Base-by-base conservation (phyloP, 148 eudicot species). In the Persicaria tinctoria region DNA sequence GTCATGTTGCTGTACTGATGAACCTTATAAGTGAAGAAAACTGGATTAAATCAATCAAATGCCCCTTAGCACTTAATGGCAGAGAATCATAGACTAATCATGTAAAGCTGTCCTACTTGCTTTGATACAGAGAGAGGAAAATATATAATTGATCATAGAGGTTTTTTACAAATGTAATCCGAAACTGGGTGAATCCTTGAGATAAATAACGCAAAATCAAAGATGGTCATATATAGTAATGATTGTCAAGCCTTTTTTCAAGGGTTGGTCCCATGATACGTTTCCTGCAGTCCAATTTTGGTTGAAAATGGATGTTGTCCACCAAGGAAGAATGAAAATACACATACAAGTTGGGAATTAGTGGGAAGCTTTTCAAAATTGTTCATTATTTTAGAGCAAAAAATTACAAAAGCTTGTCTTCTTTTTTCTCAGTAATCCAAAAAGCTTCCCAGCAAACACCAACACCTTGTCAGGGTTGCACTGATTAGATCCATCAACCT, bases 331-430 rank as follows among this genome's bases (percentile, higher is more conserved):
- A 63, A 32, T 4, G 68, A 63, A 63, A 16, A 63, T 27, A 63
- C 0, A 8, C 41, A 38, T 16, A 38, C 4, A 57, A 57, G 10
- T 6, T 57, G 63, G 63, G 27, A 63, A 32, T 38, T 63, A 63
- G 69, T 32, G 69, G 46, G 46, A 63, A 38, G 46, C 69, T 63
- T 32, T 11, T 38, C 6, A 27, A 63, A 11, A 3, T 11, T 50
- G 1, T 32, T 32, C 16, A 63, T 2, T 63, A 63, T 32, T 63
- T 11, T 63, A 63, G 4, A 63, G 46, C 46, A 27, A 63, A 32
- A 32, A 63, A 63, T 62, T 46, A 66, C 70, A 66, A 66, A 66
- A 66, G 48, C 64, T 66, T 44, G n/a, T 41, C 70, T 66, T 66
- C 70, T 66, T 38, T 66, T 60, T 27, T 13, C 41, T 38, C 69